A percentile compares a stretch with the other conserved stretches of the same genome.
These are phyloP conservation scores for Erythrobasidium hasegawianum DNA, from an alignment of 1,284 basidiomycete genomes.

Conservation along the genomic window DNA sequence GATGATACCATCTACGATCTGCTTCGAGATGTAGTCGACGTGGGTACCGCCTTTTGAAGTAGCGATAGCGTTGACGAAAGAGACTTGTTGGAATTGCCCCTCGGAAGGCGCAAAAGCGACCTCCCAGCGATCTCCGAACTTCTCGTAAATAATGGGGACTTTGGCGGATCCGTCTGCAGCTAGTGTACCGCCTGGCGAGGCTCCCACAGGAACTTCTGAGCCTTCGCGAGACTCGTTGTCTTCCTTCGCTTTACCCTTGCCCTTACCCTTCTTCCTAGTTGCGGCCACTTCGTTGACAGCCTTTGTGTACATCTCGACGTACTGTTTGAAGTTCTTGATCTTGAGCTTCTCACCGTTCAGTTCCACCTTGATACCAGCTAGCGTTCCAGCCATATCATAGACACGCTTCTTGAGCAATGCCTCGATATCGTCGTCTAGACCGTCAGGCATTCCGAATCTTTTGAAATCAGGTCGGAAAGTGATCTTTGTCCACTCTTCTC, in stretches of 20 bases:
- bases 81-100: slow-evolving; percentile 85
- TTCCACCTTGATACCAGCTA: slow-evolving; percentile 90
- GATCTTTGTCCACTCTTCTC: slow-evolving; percentile 90
- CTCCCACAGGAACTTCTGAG: slow-evolving; percentile 36
- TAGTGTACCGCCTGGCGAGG: slow-evolving; percentile 6
- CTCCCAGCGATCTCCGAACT: slow-evolving; percentile 81
- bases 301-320: slow-evolving; percentile 81
- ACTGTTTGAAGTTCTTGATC: slow-evolving; percentile 94
- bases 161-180: slow-evolving; percentile 62
- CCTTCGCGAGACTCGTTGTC: slow-evolving; percentile 35
- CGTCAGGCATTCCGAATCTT: slow-evolving; percentile 80
- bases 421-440: slow-evolving; percentile 86
- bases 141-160: slow-evolving; percentile 76
- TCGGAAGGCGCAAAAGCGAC: slow-evolving; percentile 88
- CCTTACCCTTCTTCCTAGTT: slow-evolving; percentile 27
- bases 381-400: slow-evolving; percentile 94
- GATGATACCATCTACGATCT: slow-evolving; percentile 72
- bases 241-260: slow-evolving; percentile 11
- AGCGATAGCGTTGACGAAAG: slow-evolving; percentile 96
- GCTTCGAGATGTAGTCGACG: slow-evolving; percentile 80
- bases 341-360: slow-evolving; percentile 90
- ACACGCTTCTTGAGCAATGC: slow-evolving; percentile 90
- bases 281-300: slow-evolving; percentile 50
- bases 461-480: slow-evolving; percentile 89
- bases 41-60: slow-evolving; percentile 97